Evolutionary conservation across 768 basidiomycete genomes (phyloP).

Genomic region (Hortiboletus campestris): DNA sequence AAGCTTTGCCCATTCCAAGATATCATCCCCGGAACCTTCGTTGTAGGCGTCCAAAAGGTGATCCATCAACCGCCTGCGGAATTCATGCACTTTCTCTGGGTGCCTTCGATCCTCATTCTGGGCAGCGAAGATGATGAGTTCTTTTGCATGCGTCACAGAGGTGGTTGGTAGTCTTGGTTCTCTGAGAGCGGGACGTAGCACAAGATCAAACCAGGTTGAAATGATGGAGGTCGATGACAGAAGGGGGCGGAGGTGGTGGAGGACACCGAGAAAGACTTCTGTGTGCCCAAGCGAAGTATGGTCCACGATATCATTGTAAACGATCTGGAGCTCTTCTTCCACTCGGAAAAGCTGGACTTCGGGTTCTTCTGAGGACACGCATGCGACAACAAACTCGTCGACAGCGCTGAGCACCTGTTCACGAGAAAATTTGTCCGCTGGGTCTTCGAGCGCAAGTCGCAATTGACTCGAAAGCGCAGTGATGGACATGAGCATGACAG

Average conservation of each 20-base stretch:
- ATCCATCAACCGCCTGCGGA: constrained; percentile 68
- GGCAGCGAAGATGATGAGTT: constrained; percentile 64
- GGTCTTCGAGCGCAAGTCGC: constrained; percentile 54
- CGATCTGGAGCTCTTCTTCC: constrained; percentile 65
- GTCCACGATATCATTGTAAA: constrained; percentile 63
- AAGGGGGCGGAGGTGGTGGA: constrained; percentile 60
- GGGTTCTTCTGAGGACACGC: constrained; percentile 45
- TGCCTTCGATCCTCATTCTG: constrained; percentile 43
- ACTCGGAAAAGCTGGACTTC: constrained; percentile 46
- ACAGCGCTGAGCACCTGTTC: constrained; percentile 47
- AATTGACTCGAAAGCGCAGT: constrained; percentile 49
- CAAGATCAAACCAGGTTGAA: constrained; percentile 78
- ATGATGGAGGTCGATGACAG: constrained; percentile 66
- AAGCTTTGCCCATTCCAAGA: constrained; percentile 71
- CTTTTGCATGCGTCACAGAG: constrained; percentile 65
- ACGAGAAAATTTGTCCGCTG: constrained; percentile 49
- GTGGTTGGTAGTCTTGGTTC: constrained; percentile 63
- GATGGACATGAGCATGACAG: constrained; percentile 31
- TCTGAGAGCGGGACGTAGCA: constrained; percentile 73
- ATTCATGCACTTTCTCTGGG: constrained; percentile 56
- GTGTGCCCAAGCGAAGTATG: constrained; percentile 60
- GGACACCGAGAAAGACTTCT: constrained; percentile 64
- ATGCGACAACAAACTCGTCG: constrained; percentile 56
- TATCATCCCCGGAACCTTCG: constrained; percentile 70
- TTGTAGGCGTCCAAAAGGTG: constrained; percentile 74